Base-by-base conservation (phyloP, 1,284 basidiomycete genomes). In the Cerrena zonata region DNA sequence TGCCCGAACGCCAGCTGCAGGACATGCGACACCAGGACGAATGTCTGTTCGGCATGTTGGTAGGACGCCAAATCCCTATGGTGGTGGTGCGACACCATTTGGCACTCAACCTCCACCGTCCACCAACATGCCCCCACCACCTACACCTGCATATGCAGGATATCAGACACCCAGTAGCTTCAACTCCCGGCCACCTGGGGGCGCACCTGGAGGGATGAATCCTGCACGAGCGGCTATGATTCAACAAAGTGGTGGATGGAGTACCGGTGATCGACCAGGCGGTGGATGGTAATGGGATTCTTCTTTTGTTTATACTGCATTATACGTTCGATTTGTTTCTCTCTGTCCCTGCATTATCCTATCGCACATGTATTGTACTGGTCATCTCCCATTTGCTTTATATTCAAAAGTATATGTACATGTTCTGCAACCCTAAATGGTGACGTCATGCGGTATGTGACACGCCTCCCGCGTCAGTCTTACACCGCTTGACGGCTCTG, bases 1-100 rank as follows among this genome's bases (percentile, higher is more conserved):
- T 44, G 89, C 77, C 12, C 76, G 86, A 37, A 79, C 77, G 23
- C 80, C 82, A 13, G 71, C 68, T 2, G 58, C 69, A 21, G 88
- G 87, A 13, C 80, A 84, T 57, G 76, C 79, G 21, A 90, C 87
- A 3, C 86, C 89, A 15, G 86, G 88, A 2, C 84, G 80, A 59
- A 73, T 81, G 68, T 90, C 88, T 21, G 75, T 84, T 41, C 84
- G 86, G 45, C 83, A 86, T 58, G 65, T 75, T 34, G 77, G 75
- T n/a, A 76, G 81, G 39, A 88, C 86, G 41, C 86, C 87, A 13
- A 89, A 90, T 58, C 85, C 87, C 1, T 88, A 87, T 58, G 78
- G 77, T 22, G 51, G 46, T 21, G 51, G 53, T 34, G 30, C 30
- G 15, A 54, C 59, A 48, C 24, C 58, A 4, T 59, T 54, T 37